These are phyloP conservation scores for Quercus bicolor DNA, from an alignment of 306 rosid genomes.

Conservation along the genomic window DNA sequence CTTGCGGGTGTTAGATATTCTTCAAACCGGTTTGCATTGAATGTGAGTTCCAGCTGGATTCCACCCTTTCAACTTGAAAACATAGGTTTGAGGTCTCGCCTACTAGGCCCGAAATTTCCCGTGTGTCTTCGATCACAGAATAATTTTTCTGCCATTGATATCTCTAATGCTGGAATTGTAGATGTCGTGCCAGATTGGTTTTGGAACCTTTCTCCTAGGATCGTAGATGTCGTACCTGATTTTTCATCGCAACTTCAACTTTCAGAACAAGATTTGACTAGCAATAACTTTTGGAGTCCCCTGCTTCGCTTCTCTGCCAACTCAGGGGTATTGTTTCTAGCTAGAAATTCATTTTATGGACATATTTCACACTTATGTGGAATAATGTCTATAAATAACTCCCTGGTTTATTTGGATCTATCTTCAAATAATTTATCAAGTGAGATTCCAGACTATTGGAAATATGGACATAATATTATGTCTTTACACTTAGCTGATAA, in stretches of 20 bases:
- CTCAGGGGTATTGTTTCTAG: background rate
- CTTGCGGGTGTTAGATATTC: conserved; percentile 20
- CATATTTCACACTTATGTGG: background rate
- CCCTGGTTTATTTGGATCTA: background rate
- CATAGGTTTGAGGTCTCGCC: conserved; percentile 2
- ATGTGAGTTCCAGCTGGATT: conserved; percentile 10
- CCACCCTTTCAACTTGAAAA: conserved; percentile 21
- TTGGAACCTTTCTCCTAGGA: conserved; percentile 12
- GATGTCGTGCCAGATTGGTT: conserved; percentile 24
- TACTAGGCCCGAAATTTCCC: conserved; percentile 18
- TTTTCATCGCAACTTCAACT: background rate
- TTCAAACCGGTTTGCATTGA: background rate
- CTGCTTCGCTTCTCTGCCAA: conserved; percentile 1
- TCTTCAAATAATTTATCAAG: conserved; percentile 12
- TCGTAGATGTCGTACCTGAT: too few relatives aligned
- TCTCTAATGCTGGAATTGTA: background rate
- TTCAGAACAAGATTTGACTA: background rate
- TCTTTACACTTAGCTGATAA: fast-evolving
- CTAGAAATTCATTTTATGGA: conserved; percentile 1
- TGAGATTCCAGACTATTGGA: conserved; percentile 19
- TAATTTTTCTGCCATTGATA: background rate
- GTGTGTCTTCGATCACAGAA: conserved; percentile 18
- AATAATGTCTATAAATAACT: background rate
- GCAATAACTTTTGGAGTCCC: conserved; percentile 5
- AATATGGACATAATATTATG: too few relatives aligned